These are phyloP conservation scores for Penicillium robsamsonii DNA, from an alignment of 495 filamentous ascomycete species.

Conservation along the genomic window DNA sequence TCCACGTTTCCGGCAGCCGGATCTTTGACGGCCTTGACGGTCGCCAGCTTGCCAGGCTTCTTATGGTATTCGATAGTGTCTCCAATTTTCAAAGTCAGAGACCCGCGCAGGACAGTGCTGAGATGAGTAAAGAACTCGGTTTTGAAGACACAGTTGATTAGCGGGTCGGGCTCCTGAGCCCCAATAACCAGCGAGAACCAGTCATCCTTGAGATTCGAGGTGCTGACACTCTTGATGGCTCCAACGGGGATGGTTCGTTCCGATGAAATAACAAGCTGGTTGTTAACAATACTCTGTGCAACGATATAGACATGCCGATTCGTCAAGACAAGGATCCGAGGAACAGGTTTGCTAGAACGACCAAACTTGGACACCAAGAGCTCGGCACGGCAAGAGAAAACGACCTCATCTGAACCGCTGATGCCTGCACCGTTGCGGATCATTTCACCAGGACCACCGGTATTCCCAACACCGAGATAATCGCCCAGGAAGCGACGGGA, in stretches of 20 bases:
- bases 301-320: conserved; percentile 83
- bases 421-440: conserved; percentile 70
- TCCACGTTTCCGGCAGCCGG: conserved; percentile 67
- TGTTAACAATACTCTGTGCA: conserved; percentile 76
- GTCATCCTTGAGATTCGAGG: conserved; percentile 81
- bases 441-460: conserved; percentile 75
- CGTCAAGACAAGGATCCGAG: conserved; percentile 84
- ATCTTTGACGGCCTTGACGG: conserved; percentile 88
- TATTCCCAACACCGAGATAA: conserved; percentile 84
- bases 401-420: conserved; percentile 63
- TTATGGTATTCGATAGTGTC: conserved; percentile 92
- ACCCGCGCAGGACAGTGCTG: conserved; percentile 67
- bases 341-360: conserved; percentile 87
- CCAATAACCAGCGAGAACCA: conserved; percentile 94
- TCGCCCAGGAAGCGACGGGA: conserved; percentile 92
- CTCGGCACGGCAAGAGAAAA: conserved; percentile 91
- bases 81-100: conserved; percentile 76
- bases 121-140: conserved; percentile 96
- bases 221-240: conserved; percentile 79
- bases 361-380: conserved; percentile 90
- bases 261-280: conserved; percentile 72
- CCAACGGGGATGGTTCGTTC: conserved; percentile 82
- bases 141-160: conserved; percentile 91
- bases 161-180: conserved; percentile 86
- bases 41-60: conserved; percentile 89